Base-by-base conservation (phyloP, 345 rosid species). In the Populus davidiana region DNA sequence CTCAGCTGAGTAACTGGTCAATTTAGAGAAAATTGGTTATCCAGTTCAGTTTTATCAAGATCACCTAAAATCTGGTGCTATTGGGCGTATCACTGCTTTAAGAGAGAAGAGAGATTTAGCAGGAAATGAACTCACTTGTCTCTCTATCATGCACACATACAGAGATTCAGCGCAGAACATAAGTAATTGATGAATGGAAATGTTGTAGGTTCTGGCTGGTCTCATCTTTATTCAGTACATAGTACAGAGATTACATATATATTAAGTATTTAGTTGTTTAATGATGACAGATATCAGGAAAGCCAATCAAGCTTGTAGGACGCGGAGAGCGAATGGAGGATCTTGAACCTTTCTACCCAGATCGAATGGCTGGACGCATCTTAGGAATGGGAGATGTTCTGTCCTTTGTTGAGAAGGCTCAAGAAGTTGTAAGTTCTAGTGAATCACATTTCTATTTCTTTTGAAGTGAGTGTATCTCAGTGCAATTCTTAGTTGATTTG, bases 381-480 rank as follows among this genome's bases (percentile, higher is more conserved):
- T 85, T 92, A 73, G 98, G 99, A 83, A 96, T 96, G 99, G 99
- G 99, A 82, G 97, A 93, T 79, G 98, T 93, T 70, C 96, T 96
- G 74, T 89, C 99, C 50, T 96, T 93, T 72, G 99, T 96, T 70
- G 98, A 96, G 88, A 96, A 96, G 82, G 99, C 99, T 20, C 89
- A 91, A 84, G 98, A 96, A 93, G 97, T 90, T 72, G 98, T 96
- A 85, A 86, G 97, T 85, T 74, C 31, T 14, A 63, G n/a, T 47
- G 67, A 71, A 68, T 62, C 69, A 73, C 49, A 20, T 75, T 69
- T 71, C 64, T 67, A 44, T 8, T 75, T 78, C 52, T 31, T 59
- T 59, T 73, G 39, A 72, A 61, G 41, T 35, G 49, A 29, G 49
- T 47, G n/a, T 5, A 35, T 41, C 27, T 78, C 72, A 9, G 49